Conservation (phyloP, 257 asterid species). For the Solanum rostratum region DNA sequence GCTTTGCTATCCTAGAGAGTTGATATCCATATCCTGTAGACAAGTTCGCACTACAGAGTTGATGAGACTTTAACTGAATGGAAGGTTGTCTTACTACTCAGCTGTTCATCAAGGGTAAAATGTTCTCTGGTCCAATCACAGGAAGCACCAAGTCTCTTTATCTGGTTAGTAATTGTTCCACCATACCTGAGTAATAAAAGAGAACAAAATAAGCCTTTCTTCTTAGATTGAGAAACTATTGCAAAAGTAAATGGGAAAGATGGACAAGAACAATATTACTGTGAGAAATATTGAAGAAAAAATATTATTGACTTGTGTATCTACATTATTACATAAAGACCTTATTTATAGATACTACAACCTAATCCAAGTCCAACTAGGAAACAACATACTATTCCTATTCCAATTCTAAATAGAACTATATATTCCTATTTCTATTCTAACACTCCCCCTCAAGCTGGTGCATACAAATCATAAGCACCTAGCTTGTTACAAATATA, state of each 20-base stretch:
- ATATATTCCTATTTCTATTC: no score
- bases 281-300: no score
- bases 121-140: slow-evolving; percentile 97
- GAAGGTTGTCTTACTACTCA: slow-evolving; percentile 82
- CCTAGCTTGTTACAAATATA: no score
- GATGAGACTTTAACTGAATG: slow-evolving; percentile 32
- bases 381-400: no score
- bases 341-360: no score
- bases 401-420: no score
- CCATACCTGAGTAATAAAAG: slow-evolving; percentile 66
- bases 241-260: slow-evolving; percentile 1
- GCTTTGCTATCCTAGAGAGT: slow-evolving; percentile 7
- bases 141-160: slow-evolving; percentile 98
- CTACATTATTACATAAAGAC: no score
- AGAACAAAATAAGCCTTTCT: neutral
- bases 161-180: slow-evolving; percentile 90
- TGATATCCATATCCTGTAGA: neutral
- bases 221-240: neutral
- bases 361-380: no score
- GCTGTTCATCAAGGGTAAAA: slow-evolving; percentile 88
- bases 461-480: no score
- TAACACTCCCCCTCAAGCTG: no score
- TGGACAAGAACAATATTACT: neutral
- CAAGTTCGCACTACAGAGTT: slow-evolving; percentile 13
- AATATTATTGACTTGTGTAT: no score